Percentiles rank a stretch among this genome's conserved stretches.
Conservation (phyloP, 768 basidiomycete genomes). For the Mycena albidolilacea region DNA sequence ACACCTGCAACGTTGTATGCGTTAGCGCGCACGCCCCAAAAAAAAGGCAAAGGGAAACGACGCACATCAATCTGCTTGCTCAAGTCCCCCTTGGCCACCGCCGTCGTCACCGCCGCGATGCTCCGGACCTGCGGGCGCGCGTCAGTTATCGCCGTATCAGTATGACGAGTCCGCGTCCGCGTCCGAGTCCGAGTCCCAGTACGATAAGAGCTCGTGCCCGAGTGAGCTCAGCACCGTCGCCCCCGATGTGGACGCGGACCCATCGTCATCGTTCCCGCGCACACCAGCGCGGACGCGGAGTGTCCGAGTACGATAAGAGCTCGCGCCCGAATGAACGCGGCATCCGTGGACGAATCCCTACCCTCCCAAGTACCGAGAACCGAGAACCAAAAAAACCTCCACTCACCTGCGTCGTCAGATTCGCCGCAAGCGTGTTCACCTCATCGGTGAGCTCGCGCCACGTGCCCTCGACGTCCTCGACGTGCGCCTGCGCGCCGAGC, state of each 20-base stretch:
- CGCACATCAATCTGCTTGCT: conserved; percentile 72
- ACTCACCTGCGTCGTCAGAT: conserved; percentile 62
- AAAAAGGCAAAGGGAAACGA: not conserved
- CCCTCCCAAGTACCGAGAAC: not conserved
- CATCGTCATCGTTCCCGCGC: too few relatives aligned
- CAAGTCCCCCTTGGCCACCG: conserved; percentile 83
- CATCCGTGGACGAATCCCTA: too few relatives aligned
- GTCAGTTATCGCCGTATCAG: too few relatives aligned
- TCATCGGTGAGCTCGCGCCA: conserved; percentile 76
- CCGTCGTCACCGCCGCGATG: conserved; percentile 83
- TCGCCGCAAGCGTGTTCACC: conserved; percentile 75
- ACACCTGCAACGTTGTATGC: conserved; percentile 70
- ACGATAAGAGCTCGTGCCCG: too few relatives aligned
- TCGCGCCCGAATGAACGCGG: too few relatives aligned
- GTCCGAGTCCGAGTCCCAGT: too few relatives aligned
- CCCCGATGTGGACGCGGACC: too few relatives aligned
- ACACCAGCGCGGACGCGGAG: too few relatives aligned
- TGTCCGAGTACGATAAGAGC: too few relatives aligned
- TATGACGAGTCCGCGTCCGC: too few relatives aligned
- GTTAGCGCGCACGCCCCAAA: not conserved
- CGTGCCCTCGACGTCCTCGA: conserved; percentile 80
- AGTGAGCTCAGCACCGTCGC: not conserved
- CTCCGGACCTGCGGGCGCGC: conserved; percentile 72
- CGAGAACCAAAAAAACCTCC: not conserved
- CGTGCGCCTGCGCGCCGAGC: conserved; percentile 80